A percentile compares a stretch with the other conserved stretches of the same genome.
These are phyloP conservation scores for Pulveroboletus ravenelii DNA, from an alignment of 768 basidiomycete genomes.

Conservation along the genomic window DNA sequence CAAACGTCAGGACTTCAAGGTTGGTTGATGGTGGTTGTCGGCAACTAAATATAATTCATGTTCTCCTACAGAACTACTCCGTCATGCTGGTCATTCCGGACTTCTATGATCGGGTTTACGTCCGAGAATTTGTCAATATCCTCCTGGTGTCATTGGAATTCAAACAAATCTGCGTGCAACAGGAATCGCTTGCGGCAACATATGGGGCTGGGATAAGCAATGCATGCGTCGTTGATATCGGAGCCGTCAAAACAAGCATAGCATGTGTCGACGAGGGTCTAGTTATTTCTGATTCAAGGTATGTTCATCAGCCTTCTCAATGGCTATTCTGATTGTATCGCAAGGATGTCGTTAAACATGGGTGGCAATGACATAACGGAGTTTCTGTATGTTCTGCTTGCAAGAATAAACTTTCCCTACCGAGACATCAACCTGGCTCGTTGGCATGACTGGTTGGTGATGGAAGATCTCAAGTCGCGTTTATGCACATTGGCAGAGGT, in stretches of 20 bases:
- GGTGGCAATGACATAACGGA: slow-evolving; percentile 96
- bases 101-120: slow-evolving; percentile 79
- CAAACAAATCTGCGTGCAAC: slow-evolving; percentile 88
- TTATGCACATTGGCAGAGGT: slow-evolving; percentile 89
- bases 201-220: slow-evolving; percentile 94
- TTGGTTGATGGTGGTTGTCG: slow-evolving; percentile 27
- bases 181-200: slow-evolving; percentile 92
- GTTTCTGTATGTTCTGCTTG: slow-evolving; percentile 74
- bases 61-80: slow-evolving; percentile 64
- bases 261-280: slow-evolving; percentile 95
- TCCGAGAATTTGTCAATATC: slow-evolving; percentile 71
- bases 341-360: slow-evolving; percentile 74
- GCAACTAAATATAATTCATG: neutral
- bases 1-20: slow-evolving; percentile 52
- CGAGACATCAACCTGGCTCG: slow-evolving; percentile 70
- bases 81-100: slow-evolving; percentile 90
- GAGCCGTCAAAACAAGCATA: slow-evolving; percentile 76
- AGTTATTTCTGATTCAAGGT: slow-evolving; percentile 85
- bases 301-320: slow-evolving; percentile 10
- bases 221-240: slow-evolving; percentile 95
- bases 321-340: slow-evolving; percentile 3
- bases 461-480: slow-evolving; percentile 86
- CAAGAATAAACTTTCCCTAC: slow-evolving; percentile 85
- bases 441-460: slow-evolving; percentile 83
- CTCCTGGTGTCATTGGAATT: slow-evolving; percentile 81